Evolutionary conservation across 2,329 filamentous ascomycete genomes (phyloP).

Genomic region (Cordyceps cateniannulata): DNA sequence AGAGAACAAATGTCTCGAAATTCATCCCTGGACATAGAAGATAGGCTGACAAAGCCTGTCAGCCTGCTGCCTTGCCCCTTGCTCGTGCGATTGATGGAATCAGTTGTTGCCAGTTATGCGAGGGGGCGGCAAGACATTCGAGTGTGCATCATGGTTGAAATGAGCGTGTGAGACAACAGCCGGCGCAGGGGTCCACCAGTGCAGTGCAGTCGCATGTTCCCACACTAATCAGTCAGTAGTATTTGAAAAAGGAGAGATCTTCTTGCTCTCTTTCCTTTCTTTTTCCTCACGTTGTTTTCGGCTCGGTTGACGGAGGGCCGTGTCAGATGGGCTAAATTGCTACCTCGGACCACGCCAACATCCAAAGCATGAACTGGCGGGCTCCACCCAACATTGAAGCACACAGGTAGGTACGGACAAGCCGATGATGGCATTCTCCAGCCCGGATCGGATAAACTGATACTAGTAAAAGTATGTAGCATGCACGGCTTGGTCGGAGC

Average conservation of each 20-base stretch:
- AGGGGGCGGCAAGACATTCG: slow-evolving; percentile 10
- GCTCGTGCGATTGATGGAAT: neutral
- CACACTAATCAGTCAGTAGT: neutral
- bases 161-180: neutral
- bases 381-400: neutral
- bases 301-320: neutral
- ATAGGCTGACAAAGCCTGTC: too few relatives aligned
- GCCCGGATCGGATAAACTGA: too few relatives aligned
- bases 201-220: neutral
- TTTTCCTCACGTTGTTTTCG: neutral
- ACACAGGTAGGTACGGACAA: too few relatives aligned
- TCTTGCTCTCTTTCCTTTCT: neutral
- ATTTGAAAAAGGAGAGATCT: neutral
- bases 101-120: neutral
- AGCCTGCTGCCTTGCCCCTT: neutral
- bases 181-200: neutral
- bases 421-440: neutral
- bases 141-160: neutral
- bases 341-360: slow-evolving; percentile 1
- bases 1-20: too few relatives aligned
- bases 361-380: neutral
- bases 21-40: too few relatives aligned
- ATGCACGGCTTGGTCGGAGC: neutral
- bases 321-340: neutral
- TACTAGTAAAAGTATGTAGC: too few relatives aligned